A percentile compares a stretch with the other conserved stretches of the same genome.
phyloP scores from a whole-genome alignment of 805 yeast species.

The Komagataella kurtzmanii region DNA sequence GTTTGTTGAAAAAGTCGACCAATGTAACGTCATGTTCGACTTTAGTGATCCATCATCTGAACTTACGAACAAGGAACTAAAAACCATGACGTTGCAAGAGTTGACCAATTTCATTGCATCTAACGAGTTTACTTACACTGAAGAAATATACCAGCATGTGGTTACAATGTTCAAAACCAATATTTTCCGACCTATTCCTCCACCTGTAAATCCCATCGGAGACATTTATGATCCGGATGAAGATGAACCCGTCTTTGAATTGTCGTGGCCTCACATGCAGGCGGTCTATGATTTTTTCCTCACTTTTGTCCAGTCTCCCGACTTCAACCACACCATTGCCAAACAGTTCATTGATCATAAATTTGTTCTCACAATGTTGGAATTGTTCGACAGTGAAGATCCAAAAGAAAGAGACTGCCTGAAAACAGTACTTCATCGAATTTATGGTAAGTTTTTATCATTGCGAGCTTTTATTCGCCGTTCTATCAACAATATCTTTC shows the following conservation, averaged over 20 bases:
- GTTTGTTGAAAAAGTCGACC: conserved; percentile 81
- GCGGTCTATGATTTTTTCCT: conserved; percentile 89
- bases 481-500: conserved; percentile 80
- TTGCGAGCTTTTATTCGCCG: conserved; percentile 85
- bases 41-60: conserved; percentile 89
- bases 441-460: conserved; percentile 88
- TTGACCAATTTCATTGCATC: conserved; percentile 77
- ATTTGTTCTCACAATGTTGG: conserved; percentile 69
- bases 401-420: conserved; percentile 92
- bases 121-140: conserved; percentile 75
- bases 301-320: conserved; percentile 87
- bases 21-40: conserved; percentile 89
- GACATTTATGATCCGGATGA: conserved; percentile 97
- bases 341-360: conserved; percentile 89
- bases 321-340: conserved; percentile 86
- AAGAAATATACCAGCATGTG: conserved; percentile 80
- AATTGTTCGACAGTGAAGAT: conserved; percentile 91
- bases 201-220: conserved; percentile 95
- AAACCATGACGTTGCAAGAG: conserved; percentile 77
- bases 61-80: conserved; percentile 84
- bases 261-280: conserved; percentile 99
- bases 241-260: conserved; percentile 93
- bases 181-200: conserved; percentile 92
- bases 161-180: conserved; percentile 83
- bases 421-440: conserved; percentile 89